phyloP scores from a whole-genome alignment of 345 rosid species.

The Heritiera littoralis region DNA sequence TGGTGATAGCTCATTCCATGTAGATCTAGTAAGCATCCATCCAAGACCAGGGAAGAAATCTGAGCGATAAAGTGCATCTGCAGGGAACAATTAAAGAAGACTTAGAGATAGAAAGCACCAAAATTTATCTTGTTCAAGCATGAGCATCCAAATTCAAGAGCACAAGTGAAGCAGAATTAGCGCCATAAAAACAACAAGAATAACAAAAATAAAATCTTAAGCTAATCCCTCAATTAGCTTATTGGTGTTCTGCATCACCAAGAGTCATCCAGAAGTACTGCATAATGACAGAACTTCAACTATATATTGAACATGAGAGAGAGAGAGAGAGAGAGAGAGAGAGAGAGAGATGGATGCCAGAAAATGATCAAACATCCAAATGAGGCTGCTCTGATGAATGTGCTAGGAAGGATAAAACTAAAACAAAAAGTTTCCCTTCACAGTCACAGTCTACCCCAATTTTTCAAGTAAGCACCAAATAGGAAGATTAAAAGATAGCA shows the following conservation, averaged over 20 bases:
- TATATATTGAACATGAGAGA: neutral
- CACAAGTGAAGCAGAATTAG: neutral
- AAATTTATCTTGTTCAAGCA: neutral
- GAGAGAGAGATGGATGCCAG: neutral
- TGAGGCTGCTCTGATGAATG: neutral
- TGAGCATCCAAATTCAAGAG: neutral
- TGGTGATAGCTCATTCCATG: slow-evolving; percentile 97
- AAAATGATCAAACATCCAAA: slow-evolving; percentile 2
- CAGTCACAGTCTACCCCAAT: neutral
- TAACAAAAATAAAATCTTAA: no score
- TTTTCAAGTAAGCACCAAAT: neutral
- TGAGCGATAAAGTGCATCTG: slow-evolving; percentile 90
- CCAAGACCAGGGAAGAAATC: slow-evolving; percentile 99
- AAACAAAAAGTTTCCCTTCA: neutral
- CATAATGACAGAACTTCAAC: neutral
- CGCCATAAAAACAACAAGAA: no score
- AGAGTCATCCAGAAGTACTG: neutral
- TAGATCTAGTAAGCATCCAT: slow-evolving; percentile 85
- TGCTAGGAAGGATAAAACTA: slow-evolving; percentile 13
- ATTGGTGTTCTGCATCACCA: neutral
- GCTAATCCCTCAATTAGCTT: no score
- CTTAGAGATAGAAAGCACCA: slow-evolving; percentile 15
- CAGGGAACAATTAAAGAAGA: slow-evolving; percentile 33
- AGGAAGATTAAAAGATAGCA: neutral
- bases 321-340: neutral